Evolutionary conservation across 768 basidiomycete species (phyloP).

Genomic region (Megacollybia marginata): DNA sequence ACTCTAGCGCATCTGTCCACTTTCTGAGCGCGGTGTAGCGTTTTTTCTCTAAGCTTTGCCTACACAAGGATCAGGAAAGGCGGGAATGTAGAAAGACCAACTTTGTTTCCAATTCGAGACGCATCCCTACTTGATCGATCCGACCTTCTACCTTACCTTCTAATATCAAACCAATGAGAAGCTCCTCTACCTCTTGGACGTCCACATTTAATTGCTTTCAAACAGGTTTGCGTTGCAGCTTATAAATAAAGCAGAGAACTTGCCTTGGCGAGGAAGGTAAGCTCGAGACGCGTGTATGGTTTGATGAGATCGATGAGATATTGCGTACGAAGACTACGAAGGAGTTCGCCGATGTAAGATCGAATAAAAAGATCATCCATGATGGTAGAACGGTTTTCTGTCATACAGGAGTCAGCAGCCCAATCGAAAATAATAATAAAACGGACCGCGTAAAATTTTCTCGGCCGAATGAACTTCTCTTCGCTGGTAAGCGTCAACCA

Average conservation of each 20-base stretch:
- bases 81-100: slow-evolving; percentile 26
- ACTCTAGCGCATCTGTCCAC: slow-evolving; percentile 78
- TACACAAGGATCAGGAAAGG: slow-evolving; percentile 17
- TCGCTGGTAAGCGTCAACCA: slow-evolving; percentile 94
- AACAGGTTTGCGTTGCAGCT: background rate
- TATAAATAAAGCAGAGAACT: slow-evolving; percentile 5
- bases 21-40: slow-evolving; percentile 74
- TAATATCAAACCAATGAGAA: slow-evolving; percentile 87
- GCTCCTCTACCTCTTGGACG: slow-evolving; percentile 84
- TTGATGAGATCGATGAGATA: slow-evolving; percentile 98
- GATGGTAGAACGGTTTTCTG: slow-evolving; percentile 92
- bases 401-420: background rate
- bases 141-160: slow-evolving; percentile 96
- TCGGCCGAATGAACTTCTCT: slow-evolving; percentile 97
- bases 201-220: slow-evolving; percentile 94
- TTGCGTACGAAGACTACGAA: slow-evolving; percentile 89
- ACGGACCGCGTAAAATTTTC: slow-evolving; percentile 79
- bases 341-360: slow-evolving; percentile 92
- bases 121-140: slow-evolving; percentile 94
- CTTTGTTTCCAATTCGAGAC: slow-evolving; percentile 87
- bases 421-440: background rate
- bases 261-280: slow-evolving; percentile 89
- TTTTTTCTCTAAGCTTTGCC: slow-evolving; percentile 83
- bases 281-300: slow-evolving; percentile 91
- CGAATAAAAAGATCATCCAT: slow-evolving; percentile 95